Base-by-base conservation (phyloP, 2,329 filamentous ascomycete species). In the Raffaelea ambrosiae region DNA sequence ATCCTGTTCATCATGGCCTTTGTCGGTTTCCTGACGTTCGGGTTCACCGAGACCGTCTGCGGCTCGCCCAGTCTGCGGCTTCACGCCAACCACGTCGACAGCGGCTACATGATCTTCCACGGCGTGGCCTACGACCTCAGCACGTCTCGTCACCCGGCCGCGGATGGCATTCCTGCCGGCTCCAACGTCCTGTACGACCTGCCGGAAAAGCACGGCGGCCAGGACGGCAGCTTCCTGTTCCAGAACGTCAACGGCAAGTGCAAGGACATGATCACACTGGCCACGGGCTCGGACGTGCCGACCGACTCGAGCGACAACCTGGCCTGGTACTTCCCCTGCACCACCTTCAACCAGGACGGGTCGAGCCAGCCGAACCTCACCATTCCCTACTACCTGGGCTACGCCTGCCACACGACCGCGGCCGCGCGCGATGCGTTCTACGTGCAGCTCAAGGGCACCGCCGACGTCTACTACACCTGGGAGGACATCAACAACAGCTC, bases 161-260 rank as follows among this genome's bases (percentile, higher is more conserved):
- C 89, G 1, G 72, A 81, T 53, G 90, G 90, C 33, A 88, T 98
- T 55, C 79, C 86, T 1, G 57, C 63, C 2, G 77, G 75, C 26
- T 73, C 86, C 22, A 96, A 97, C 59, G 82, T 98, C 21, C 71
- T 98, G 14, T 97, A 81, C 60, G 89, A 96, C 62, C 69, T 95
- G n/a, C 76, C 83, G 1, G 78, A 84, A 56, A 87, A 87, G 60
- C 81, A 91, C 57, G 84, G 83, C 48, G 93, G 90, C n/a, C 78
- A 86, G 65, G 94, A 98, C 62, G 91, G 88, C 49, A 97, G 90
- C 61, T 98, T 98, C 63, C 69, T 98, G 60, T 98, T 98, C 68
- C 93, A 98, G 63, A 95, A 97, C 56, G 93, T 98, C 64, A 98
- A 98, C 58, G 94, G 93, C 43, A 86, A 86, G 53, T 98, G 93